A percentile compares a stretch with the other conserved stretches of the same genome.
These are phyloP conservation scores for Arthroderma uncinatum DNA, from an alignment of 2,329 filamentous ascomycete genomes.

Conservation along the genomic window DNA sequence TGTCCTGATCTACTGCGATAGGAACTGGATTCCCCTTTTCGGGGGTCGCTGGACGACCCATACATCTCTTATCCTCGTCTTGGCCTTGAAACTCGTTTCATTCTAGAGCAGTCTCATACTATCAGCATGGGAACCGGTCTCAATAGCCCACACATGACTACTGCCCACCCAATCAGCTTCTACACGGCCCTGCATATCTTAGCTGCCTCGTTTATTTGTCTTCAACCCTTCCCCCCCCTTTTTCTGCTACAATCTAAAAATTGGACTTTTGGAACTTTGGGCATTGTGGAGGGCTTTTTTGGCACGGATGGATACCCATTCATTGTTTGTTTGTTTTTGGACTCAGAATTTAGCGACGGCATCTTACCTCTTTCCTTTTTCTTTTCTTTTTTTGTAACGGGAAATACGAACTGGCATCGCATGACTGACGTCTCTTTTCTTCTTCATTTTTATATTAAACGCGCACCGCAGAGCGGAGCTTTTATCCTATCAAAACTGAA, in stretches of 20 bases:
- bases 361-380: not conserved
- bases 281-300: not conserved
- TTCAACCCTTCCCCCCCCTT: not conserved
- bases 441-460: not conserved
- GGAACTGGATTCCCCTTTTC: not conserved
- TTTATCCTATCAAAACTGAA: not conserved
- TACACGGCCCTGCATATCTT: not conserved
- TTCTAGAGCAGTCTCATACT: not conserved
- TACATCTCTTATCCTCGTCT: not conserved
- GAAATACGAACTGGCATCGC: constrained; percentile 3
- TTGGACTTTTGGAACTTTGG: not conserved
- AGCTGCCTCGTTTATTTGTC: not conserved
- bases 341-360: constrained; percentile 1
- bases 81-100: not conserved
- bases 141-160: not conserved
- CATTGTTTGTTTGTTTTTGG: not conserved
- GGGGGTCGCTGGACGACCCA: not conserved
- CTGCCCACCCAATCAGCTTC: not conserved
- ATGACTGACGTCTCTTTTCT: not conserved
- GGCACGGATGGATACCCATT: not conserved
- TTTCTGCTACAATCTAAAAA: not conserved
- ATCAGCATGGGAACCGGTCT: not conserved
- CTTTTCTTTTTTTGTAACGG: not conserved
- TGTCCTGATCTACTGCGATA: not conserved
- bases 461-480: not conserved